A percentile compares a stretch with the other conserved stretches of the same genome.
These are phyloP conservation scores for Diddensiella caesifluorescens DNA, from an alignment of 805 yeast species.

Conservation along the genomic window DNA sequence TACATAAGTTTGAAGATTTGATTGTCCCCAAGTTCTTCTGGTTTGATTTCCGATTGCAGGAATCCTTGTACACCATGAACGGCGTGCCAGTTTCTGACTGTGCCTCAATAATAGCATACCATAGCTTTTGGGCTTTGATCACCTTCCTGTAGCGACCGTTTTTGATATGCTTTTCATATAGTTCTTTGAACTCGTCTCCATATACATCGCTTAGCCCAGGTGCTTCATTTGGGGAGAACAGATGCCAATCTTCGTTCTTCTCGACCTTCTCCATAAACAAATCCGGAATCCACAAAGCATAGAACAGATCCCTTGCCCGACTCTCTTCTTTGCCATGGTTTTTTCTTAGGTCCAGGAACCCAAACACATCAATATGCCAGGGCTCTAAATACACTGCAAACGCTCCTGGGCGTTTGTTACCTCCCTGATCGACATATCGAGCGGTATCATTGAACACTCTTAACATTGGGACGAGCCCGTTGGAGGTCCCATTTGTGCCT, in stretches of 20 bases:
- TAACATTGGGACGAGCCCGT: conserved; percentile 93
- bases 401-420: conserved; percentile 97
- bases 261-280: conserved; percentile 90
- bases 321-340: conserved; percentile 93
- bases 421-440: conserved; percentile 96
- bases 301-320: conserved; percentile 88
- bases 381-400: conserved; percentile 92
- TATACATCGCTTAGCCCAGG: conserved; percentile 78
- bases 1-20: conserved; percentile 89
- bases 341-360: conserved; percentile 78
- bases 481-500: conserved; percentile 88
- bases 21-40: conserved; percentile 90
- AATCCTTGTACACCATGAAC: conserved; percentile 87
- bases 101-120: conserved; percentile 84
- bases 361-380: conserved; percentile 93
- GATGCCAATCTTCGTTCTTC: conserved; percentile 72
- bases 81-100: conserved; percentile 98
- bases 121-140: conserved; percentile 80
- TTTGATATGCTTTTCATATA: conserved; percentile 67
- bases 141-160: conserved; percentile 61
- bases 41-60: conserved; percentile 81
- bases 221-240: conserved; percentile 84
- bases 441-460: conserved; percentile 95
- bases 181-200: conserved; percentile 74
- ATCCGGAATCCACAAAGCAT: conserved; percentile 94